Base-by-base conservation (phyloP, 202 grass and related monocot species). In the Tripidium arundinaceum region DNA sequence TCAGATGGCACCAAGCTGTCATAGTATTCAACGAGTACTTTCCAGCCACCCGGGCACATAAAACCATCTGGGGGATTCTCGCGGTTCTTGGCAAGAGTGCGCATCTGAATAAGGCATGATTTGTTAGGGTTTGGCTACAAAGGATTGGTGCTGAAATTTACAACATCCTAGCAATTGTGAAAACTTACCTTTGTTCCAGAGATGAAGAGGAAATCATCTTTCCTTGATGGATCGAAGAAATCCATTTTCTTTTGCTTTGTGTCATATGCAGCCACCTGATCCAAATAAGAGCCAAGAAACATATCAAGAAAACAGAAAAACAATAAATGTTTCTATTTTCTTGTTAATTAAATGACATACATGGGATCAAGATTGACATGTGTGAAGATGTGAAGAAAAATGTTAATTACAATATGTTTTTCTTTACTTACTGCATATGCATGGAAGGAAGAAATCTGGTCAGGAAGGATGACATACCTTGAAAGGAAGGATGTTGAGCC, bases 401-500 rank as follows among this genome's bases (percentile, higher is more conserved):
- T 71, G 25, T 25, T 18, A 55, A 55, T 14, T 29, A 7, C 36
- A 80, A 70, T n/a, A n/a, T n/a, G 22, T 7, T 70, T 6, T 29
- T 22, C 34, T 68, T 15, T 68, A n/a, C 31, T 65, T 2, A 38
- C 3, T 42, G n/a, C 1, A 81, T 61, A 14, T 70, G 24, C 28
- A 75, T 83, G 11, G 15, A 50, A 49, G 72, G 37, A 26, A 66
- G 21, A 24, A 26, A 71, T 67, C 52, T 78, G 28, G 10, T 34
- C 26, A 22, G n/a, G 29, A 72, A 80, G 15, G 45, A 82, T 68
- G 50, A n/a, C 36, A 38, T 70, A 99, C 96, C 90, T 92, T 99
- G 96, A 99, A 99, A 66, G 96, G 96, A 60, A 99, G 92, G 45
- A 99, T 99, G 50, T 99, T 99, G 28, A 99, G 92, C 70, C 67